Evolutionary conservation across 2,329 filamentous ascomycete species (phyloP), one percentile per base, ranked within the genome.

Genomic region (Passalora sequoiae): DNA sequence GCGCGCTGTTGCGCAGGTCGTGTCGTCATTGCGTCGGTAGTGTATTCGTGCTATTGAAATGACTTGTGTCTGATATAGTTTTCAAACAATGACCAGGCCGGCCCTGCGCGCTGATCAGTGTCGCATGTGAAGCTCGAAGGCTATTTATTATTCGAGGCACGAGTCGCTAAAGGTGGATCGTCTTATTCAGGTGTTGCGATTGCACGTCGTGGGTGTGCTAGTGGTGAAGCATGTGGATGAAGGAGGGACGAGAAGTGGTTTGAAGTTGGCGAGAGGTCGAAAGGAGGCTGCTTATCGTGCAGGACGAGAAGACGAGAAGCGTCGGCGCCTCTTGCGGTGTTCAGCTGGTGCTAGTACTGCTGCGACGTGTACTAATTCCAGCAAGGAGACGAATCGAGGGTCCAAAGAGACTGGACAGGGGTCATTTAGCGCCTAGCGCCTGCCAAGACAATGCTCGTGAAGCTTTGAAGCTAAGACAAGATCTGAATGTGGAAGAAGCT

Each of bases 1-100:
- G 44, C 43, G 38, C 38, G 38, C 38, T 40, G 27, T 39, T 51
- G 44, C 13, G 42, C 38, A 5, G 54, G 13, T 43, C 49, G 51
- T 38, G 40, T 37, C 32, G 52, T 53, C 54, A 56, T 56, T 46
- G 25, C 41, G 24, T n/a, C n/a, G n/a, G n/a, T n/a, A n/a, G n/a
- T n/a, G n/a, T n/a, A n/a, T n/a, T n/a, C n/a, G n/a, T n/a, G n/a
- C n/a, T n/a, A n/a, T n/a, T n/a, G n/a, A n/a, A n/a, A n/a, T n/a
- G n/a, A n/a, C n/a, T n/a, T n/a, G n/a, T n/a, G 10, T 17, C 19
- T 22, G 17, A n/a, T 3, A 20, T 24, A 36, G 17, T n/a, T 24
- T 27, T 36, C 15, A 24, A 20, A 36, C 20, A 24, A 21, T 36
- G 33, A 20, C 33, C 33, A 36, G 33, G 33, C 33, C 20, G 33